Base-by-base conservation (phyloP, 2,329 filamentous ascomycete species). In the Gremmenia infestans region DNA sequence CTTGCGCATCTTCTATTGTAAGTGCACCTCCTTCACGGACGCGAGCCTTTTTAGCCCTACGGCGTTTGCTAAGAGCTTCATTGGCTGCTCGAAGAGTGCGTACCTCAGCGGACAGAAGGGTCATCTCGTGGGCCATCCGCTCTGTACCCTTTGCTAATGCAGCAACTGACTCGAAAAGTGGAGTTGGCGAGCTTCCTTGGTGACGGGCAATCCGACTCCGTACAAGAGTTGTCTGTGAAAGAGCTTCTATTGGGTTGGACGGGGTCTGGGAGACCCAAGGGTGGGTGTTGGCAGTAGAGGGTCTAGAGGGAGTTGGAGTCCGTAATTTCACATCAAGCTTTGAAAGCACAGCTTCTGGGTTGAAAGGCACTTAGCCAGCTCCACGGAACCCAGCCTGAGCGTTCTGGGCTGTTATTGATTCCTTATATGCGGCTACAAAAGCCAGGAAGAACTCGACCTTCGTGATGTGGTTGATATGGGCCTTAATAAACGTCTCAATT, bases 301-400 rank as follows among this genome's bases (percentile, higher is more conserved):
- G 51, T 42, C 48, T 47, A 43, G 59, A 25, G 36, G 59, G 54
- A 52, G 52, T 57, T 56, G 57, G 60, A 55, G 64, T 67, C 53
- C 54, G 56, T 55, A 65, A 60, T 53, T 58, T 58, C 11, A 66
- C 45, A 53, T 67, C 56, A 57, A 72, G 68, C 62, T 68, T 70
- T 52, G 59, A 69, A 59, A 72, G 48, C 25, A 71, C 67, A 48
- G 52, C 61, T 35, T 70, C 56, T 60, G 65, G 66, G 60, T 72
- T 50, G 47, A 66, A 63, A 58, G 65, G 69, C 52, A 70, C 59
- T 58, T 73, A 59, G 22, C 71, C 59, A 63, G 68, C 66, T 57
- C 63, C 66, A 63, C 57, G 49, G 61, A 72, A 72, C 53, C 61
- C 61, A 67, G 53, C 56, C 48, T 59, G 42, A 36, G 67, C 66